Conservation (phyloP, 306 rosid genomes). For the Notholithocarpus densiflorus region DNA sequence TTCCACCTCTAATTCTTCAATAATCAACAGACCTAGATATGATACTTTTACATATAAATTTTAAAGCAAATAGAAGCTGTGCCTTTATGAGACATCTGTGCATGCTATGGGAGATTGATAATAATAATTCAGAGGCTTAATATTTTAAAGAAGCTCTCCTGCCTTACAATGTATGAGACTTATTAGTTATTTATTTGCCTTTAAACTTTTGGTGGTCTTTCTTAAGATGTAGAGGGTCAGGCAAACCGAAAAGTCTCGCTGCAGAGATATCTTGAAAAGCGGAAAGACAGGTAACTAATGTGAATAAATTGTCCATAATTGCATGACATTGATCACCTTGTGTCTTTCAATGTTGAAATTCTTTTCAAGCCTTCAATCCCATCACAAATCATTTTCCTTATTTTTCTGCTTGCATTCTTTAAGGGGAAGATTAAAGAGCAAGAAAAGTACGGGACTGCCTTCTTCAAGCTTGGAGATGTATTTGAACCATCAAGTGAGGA, state of each 20-base stretch:
- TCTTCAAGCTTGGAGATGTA: slow-evolving; percentile 65
- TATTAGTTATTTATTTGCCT: neutral
- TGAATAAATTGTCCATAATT: slow-evolving; percentile 24
- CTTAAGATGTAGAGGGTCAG: slow-evolving; percentile 81
- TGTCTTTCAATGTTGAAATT: slow-evolving; percentile 1
- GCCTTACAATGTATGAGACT: neutral
- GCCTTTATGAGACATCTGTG: neutral
- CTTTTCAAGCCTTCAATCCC: slow-evolving; percentile 24
- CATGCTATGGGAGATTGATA: neutral
- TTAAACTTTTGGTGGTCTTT: slow-evolving; percentile 27
- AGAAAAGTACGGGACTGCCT: slow-evolving; percentile 51
- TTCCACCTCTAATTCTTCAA: neutral
- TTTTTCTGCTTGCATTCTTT: slow-evolving; percentile 37
- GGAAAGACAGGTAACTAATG: slow-evolving; percentile 76
- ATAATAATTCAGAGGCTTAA: neutral
- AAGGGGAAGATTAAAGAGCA: slow-evolving; percentile 81
- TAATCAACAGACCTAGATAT: neutral
- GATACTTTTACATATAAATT: neutral
- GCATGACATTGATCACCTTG: slow-evolving; percentile 16
- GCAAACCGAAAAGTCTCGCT: slow-evolving; percentile 71
- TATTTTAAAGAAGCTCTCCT: neutral
- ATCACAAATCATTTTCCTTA: slow-evolving; percentile 22
- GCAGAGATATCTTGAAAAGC: slow-evolving; percentile 89
- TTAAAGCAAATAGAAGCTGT: neutral
- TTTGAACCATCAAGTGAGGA: slow-evolving; percentile 64